phyloP scores from a whole-genome alignment of 129 eudicot species.

The Chrysanthemum lavandulifolium region DNA sequence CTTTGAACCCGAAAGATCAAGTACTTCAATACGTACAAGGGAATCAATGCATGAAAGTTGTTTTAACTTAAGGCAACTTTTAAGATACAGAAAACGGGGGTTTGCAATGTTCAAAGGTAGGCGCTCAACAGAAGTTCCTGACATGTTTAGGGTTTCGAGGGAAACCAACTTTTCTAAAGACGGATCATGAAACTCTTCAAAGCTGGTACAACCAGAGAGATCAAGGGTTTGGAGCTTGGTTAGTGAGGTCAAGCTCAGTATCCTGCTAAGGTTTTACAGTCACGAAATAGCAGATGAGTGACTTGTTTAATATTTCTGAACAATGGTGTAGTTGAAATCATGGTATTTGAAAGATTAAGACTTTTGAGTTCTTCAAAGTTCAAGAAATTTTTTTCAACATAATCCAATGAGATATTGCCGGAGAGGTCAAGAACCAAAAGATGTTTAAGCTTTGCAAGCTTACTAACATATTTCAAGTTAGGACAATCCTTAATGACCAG shows the following conservation, averaged over 20 bases:
- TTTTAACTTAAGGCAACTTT: slow-evolving; percentile 28
- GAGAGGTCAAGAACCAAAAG: slow-evolving; percentile 46
- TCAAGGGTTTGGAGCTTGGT: slow-evolving; percentile 41
- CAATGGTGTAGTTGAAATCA: slow-evolving; percentile 30
- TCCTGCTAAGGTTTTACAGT: slow-evolving; percentile 32
- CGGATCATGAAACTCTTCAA: slow-evolving; percentile 37
- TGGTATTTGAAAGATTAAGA: slow-evolving; percentile 39
- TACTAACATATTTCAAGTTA: slow-evolving; percentile 22
- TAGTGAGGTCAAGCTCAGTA: slow-evolving; percentile 36
- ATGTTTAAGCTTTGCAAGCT: slow-evolving; percentile 25
- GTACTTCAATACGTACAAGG: slow-evolving; percentile 37
- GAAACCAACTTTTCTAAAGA: slow-evolving; percentile 28
- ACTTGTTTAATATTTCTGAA: slow-evolving; percentile 14
- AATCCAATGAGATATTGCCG: slow-evolving; percentile 29
- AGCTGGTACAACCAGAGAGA: slow-evolving; percentile 33
- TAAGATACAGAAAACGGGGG: slow-evolving; percentile 38
- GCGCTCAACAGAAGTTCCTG: slow-evolving; percentile 31
- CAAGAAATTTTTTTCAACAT: slow-evolving; percentile 36
- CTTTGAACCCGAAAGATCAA: slow-evolving; percentile 42
- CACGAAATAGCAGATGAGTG: slow-evolving; percentile 36
- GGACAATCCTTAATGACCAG: slow-evolving; percentile 39
- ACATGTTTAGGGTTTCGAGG: slow-evolving; percentile 41
- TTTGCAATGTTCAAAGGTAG: slow-evolving; percentile 41
- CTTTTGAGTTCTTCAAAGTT: slow-evolving; percentile 31
- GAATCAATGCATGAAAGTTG: slow-evolving; percentile 15